Evolutionary conservation across 805 yeast species (phyloP).

Genomic region (Metschnikowia arizonensis): DNA sequence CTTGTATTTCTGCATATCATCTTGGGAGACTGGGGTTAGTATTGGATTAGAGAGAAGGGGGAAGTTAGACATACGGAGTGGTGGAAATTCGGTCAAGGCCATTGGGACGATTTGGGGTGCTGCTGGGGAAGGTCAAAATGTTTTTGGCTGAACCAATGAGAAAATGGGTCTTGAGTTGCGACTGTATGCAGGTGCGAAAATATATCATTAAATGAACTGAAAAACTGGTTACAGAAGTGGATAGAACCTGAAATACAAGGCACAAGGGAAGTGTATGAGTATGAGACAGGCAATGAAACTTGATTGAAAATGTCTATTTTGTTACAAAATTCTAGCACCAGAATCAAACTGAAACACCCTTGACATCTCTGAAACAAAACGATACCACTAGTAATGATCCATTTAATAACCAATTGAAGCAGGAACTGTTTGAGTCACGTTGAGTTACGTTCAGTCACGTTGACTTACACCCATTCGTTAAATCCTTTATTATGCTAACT

Average conservation of each 20-base stretch:
- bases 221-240: no score
- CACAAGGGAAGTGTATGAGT: no score
- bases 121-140: background rate
- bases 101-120: constrained; percentile 8
- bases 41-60: background rate
- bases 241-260: no score
- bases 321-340: no score
- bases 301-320: no score
- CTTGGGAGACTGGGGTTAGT: constrained; percentile 59
- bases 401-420: no score
- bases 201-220: no score
- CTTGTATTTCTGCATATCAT: constrained; percentile 75
- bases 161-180: constrained; percentile 15
- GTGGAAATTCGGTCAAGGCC: constrained; percentile 21
- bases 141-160: constrained; percentile 19
- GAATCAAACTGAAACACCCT: no score
- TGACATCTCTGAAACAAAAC: no score
- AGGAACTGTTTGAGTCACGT: no score
- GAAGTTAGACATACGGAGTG: constrained; percentile 18
- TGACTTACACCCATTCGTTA: background rate
- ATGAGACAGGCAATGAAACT: no score
- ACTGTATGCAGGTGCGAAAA: constrained; percentile 3
- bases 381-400: no score
- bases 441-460: background rate
- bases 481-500: constrained; percentile 10